Base-by-base conservation (phyloP, 2,329 filamentous ascomycete genomes). In the Macrophomina pseudophaseolina region DNA sequence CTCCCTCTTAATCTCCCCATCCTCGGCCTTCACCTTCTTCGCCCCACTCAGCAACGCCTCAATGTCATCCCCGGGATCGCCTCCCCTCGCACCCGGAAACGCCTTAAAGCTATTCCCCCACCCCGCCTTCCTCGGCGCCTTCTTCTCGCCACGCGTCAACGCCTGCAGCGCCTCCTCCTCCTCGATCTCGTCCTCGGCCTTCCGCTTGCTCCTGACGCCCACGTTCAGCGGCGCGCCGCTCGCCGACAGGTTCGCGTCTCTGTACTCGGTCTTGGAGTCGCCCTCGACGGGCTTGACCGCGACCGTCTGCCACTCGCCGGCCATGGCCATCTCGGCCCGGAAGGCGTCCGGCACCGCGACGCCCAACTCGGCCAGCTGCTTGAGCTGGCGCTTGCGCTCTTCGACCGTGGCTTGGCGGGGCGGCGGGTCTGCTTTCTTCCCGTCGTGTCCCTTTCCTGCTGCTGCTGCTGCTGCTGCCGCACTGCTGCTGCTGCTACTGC, bases 311-410 rank as follows among this genome's bases (percentile, higher is more conserved):
- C 94, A 99, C 64, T 97, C 91, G 38, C 95, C 93, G 4, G 90
- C 89, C 82, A 97, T 88, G 5, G 94, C 93, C 87, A 97, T 88
- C 68, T 95, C 92, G 2, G 86, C 84, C 67, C 92, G 85, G 66
- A 92, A 88, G 70, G 91, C 89, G 52, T 92, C 89, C 0, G 95
- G 95, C 64, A 98, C 87, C 54, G 88, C 87, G 58, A 99, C 88
- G 0, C 95, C 95, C 84, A 99, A 86, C 42, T 91, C 91, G 4
- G 91, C 93, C 11, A 99, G 83, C 78, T 98, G 93, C 69, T 93
- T 90, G 73, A 96, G 87, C 80, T 99, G 95, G 65, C 85, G 86
- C 78, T 94, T 94, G 66, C 92, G 83, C 70, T 96, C 90, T 8
- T 88, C 86, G 23, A 88, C 80, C 1, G 85, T 85, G 2, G 84